Percentiles rank a stretch among this genome's conserved stretches.
phyloP scores from a whole-genome alignment of 257 asterid species.

The Pogostemon cablin region DNA sequence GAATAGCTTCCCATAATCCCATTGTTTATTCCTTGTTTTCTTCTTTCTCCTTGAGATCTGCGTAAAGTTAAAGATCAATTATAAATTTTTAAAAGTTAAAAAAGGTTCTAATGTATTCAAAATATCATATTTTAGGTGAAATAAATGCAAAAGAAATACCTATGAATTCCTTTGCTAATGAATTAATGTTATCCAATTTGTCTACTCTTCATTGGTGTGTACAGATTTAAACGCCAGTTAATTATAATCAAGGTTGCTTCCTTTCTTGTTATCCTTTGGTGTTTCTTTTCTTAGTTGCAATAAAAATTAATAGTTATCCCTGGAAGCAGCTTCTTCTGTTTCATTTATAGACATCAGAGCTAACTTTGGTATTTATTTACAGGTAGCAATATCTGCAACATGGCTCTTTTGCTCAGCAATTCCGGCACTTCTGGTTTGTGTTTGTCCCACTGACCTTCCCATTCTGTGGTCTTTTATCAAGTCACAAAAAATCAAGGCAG shows the following conservation, averaged over 20 bases:
- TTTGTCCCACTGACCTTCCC: slow-evolving; percentile 13
- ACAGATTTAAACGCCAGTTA: background rate
- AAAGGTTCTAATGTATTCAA: background rate
- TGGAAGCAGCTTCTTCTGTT: background rate
- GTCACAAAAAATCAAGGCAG: slow-evolving; percentile 16
- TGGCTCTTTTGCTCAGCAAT: slow-evolving; percentile 85
- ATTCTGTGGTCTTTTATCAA: background rate
- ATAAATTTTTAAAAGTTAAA: background rate
- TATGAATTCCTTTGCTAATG: slow-evolving; percentile 3
- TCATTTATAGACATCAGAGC: slow-evolving; percentile 12
- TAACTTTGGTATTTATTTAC: slow-evolving; percentile 39
- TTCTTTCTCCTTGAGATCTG: background rate
- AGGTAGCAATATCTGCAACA: slow-evolving; percentile 88
- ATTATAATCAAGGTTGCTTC: slow-evolving; percentile 9
- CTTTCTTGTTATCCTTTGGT: background rate
- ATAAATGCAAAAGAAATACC: background rate
- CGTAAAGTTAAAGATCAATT: background rate
- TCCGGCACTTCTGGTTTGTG: slow-evolving; percentile 81
- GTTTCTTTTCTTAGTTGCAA: background rate
- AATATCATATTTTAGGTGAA: background rate
- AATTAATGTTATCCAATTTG: background rate
- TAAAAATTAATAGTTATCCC: background rate
- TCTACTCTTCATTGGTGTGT: background rate
- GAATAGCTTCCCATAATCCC: background rate
- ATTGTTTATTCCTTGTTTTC: slow-evolving; percentile 7